Conservation (phyloP, 768 basidiomycete genomes). For the Boletus sp. region DNA sequence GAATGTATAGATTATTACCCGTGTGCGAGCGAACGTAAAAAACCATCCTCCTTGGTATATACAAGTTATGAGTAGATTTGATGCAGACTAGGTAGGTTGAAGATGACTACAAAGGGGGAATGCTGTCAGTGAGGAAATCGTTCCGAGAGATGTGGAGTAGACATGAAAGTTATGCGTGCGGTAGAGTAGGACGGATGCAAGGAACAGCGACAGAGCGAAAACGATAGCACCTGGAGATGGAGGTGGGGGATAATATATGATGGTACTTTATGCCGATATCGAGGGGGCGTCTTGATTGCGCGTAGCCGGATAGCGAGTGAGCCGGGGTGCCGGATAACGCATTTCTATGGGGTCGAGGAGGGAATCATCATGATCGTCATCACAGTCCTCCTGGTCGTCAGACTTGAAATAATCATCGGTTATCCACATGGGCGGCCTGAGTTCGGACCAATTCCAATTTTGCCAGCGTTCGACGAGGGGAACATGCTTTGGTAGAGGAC, state of each 20-base stretch:
- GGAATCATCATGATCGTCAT: conserved; percentile 25
- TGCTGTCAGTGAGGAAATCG: conserved; percentile 23
- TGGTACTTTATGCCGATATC: conserved; percentile 16
- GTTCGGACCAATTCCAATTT: conserved; percentile 35
- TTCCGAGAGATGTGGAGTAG: conserved; percentile 9
- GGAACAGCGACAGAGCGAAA: conserved; percentile 18
- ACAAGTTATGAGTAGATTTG: conserved; percentile 25
- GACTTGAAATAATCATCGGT: conserved; percentile 4
- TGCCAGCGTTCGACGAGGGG: conserved; percentile 32
- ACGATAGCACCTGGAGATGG: conserved; percentile 12
- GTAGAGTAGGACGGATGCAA: conserved; percentile 27
- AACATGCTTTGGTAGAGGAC: conserved; percentile 21
- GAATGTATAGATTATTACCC: conserved; percentile 31
- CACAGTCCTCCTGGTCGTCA: conserved; percentile 24
- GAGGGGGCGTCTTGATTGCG: conserved; percentile 16
- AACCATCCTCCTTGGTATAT: conserved; percentile 24
- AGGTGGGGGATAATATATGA: conserved; percentile 6
- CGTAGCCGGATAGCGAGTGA: conserved; percentile 9
- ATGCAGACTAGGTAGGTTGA: conserved; percentile 20
- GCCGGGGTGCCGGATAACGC: conserved; percentile 11
- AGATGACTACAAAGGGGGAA: conserved; percentile 28
- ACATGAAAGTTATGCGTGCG: conserved; percentile 20
- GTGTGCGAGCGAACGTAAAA: conserved; percentile 21
- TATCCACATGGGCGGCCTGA: conserved; percentile 29
- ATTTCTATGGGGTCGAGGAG: conserved; percentile 15